A percentile compares a stretch with the other conserved stretches of the same genome.
Evolutionary conservation across 345 rosid species (phyloP).

Genomic region (Hypericum androsaemum): DNA sequence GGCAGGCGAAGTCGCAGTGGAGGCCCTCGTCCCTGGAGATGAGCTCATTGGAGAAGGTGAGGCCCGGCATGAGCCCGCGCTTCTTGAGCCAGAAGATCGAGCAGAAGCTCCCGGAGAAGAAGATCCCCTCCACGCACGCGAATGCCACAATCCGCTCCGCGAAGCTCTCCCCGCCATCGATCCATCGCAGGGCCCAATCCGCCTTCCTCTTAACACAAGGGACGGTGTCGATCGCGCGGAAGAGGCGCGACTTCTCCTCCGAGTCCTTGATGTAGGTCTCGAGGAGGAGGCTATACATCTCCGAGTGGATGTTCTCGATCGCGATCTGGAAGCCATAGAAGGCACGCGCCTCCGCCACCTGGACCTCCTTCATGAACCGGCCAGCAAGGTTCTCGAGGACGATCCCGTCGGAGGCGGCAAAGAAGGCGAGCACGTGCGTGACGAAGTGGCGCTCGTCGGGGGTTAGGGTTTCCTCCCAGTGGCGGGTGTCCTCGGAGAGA

Average conservation of each 20-base stretch:
- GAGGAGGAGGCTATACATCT: constrained; percentile 86
- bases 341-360: constrained; percentile 89
- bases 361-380: constrained; percentile 88
- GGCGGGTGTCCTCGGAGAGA: constrained; percentile 61
- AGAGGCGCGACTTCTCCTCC: constrained; percentile 43
- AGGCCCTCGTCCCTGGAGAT: constrained; percentile 93
- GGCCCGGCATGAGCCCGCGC: constrained; percentile 84
- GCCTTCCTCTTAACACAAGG: constrained; percentile 77
- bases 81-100: constrained; percentile 88
- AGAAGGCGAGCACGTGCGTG: constrained; percentile 87
- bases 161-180: constrained; percentile 64
- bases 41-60: constrained; percentile 87
- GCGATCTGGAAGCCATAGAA: constrained; percentile 97
- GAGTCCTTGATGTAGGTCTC: constrained; percentile 88
- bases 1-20: constrained; percentile 90
- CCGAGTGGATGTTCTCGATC: constrained; percentile 90
- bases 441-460: constrained; percentile 75
- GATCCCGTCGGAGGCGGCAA: constrained; percentile 93
- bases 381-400: constrained; percentile 81
- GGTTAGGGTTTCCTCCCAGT: constrained; percentile 79
- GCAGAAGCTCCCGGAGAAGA: constrained; percentile 90
- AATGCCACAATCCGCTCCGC: constrained; percentile 74
- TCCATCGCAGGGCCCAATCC: constrained; percentile 71
- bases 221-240: constrained; percentile 63
- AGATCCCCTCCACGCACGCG: constrained; percentile 94